A percentile compares a stretch with the other conserved stretches of the same genome.
phyloP scores from a whole-genome alignment of 2,329 filamentous ascomycete species.

The Trichoderma atrobrunneum region DNA sequence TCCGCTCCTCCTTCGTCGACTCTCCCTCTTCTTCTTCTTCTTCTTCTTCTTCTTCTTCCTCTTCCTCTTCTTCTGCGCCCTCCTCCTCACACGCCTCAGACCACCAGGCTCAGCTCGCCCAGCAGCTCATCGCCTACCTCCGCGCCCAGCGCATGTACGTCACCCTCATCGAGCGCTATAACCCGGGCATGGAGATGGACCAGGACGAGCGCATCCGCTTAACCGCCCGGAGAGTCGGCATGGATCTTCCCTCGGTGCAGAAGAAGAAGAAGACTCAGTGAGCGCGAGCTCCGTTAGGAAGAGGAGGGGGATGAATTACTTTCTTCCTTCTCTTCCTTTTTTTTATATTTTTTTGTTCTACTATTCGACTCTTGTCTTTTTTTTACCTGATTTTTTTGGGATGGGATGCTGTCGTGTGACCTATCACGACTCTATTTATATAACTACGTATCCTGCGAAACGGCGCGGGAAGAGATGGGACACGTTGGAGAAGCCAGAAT shows the following conservation, averaged over 20 bases:
- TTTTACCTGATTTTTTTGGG: not conserved
- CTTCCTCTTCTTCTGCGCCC: slow-evolving; percentile 28
- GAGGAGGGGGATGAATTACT: too few species aligned
- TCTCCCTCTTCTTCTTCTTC: slow-evolving; percentile 33
- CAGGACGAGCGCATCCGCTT: slow-evolving; percentile 80
- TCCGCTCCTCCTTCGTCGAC: slow-evolving; percentile 31
- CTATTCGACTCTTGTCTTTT: not conserved
- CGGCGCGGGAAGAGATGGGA: not conserved
- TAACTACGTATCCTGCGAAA: not conserved
- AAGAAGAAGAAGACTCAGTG: not conserved
- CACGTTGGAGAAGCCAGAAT: not conserved
- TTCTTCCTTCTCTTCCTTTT: not conserved
- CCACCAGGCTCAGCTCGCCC: slow-evolving; percentile 44
- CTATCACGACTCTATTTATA: not conserved
- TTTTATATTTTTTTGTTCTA: not conserved
- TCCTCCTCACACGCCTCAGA: slow-evolving; percentile 31
- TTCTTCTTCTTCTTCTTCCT: too few species aligned
- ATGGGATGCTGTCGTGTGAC: not conserved
- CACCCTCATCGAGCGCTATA: slow-evolving; percentile 83
- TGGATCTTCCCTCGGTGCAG: slow-evolving; percentile 66
- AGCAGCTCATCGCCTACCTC: slow-evolving; percentile 78
- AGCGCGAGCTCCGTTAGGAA: not conserved
- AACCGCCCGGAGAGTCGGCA: slow-evolving; percentile 82
- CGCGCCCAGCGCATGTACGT: slow-evolving; percentile 82
- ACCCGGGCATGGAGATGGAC: slow-evolving; percentile 85